Base-by-base conservation (phyloP, 1,284 basidiomycete species). In the Schizopora paradoxa region DNA sequence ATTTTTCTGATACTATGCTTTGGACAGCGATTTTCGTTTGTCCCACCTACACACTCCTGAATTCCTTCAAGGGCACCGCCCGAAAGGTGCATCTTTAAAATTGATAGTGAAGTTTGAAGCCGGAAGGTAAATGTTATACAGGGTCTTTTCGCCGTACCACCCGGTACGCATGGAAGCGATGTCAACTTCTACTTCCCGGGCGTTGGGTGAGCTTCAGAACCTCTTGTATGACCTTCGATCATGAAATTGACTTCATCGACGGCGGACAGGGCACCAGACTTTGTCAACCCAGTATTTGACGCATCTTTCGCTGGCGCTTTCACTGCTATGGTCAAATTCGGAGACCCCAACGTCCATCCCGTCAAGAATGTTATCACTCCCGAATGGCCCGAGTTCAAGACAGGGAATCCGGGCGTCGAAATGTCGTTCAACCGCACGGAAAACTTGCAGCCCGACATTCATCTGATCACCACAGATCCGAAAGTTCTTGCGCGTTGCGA, bases 221-320 rank as follows among this genome's bases (percentile, higher is more conserved):
- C n/a, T n/a, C n/a, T n/a, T n/a, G n/a, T n/a, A n/a, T n/a, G n/a
- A n/a, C n/a, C n/a, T n/a, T n/a, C n/a, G n/a, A n/a, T n/a, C n/a
- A n/a, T n/a, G n/a, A n/a, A n/a, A n/a, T n/a, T n/a, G n/a, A n/a
- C n/a, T n/a, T n/a, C n/a, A n/a, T n/a, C n/a, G n/a, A n/a, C n/a
- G n/a, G n/a, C n/a, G n/a, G n/a, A n/a, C n/a, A 36, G 44, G 5
- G 28, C 52, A 19, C 64, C 64, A 1, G 38, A 56, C 0, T 69
- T 63, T 56, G 53, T 63, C 23, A 69, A 70, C 53, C 41, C 61
- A 6, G 56, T 54, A 5, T 71, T 73, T 53, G 51, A 58, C 44
- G 61, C 61, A 25, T 63, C 69, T 4, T 73, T 73, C 42, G 54
- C 65, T 3, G 60, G 66, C 42, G 61, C 63, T 0, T 73, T 72